phyloP scores from a whole-genome alignment of 352 stramenopile genomes.

The Plasmopara halstedii region DNA sequence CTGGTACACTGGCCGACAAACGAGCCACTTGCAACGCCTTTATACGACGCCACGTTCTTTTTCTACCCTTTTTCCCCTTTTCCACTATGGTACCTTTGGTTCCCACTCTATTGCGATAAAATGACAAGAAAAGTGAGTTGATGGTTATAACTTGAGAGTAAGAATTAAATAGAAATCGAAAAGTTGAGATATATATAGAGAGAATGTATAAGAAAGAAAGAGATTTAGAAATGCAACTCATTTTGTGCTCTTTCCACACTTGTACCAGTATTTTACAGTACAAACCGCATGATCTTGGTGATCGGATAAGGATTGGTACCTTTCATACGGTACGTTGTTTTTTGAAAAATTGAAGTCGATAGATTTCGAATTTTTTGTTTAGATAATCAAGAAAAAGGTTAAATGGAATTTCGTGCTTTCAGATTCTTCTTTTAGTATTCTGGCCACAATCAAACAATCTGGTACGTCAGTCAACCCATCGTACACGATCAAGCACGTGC shows the following conservation, averaged over 20 bases:
- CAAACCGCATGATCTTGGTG: not conserved
- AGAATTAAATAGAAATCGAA: no score
- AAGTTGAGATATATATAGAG: no score
- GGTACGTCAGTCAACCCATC: conserved; percentile 30
- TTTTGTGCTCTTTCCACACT: not conserved
- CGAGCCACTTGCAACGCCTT: conserved; percentile 1
- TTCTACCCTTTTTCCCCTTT: no score
- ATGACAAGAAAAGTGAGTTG: conserved; percentile 3
- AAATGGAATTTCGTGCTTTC: not conserved
- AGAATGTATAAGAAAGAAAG: not conserved
- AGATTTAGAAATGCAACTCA: not conserved
- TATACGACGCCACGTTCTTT: conserved; percentile 5
- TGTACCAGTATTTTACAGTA: not conserved
- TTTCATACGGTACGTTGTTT: not conserved
- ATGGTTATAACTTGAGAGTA: no score
- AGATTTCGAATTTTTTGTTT: no score
- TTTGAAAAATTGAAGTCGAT: conserved; percentile 5
- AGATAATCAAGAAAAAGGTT: no score
- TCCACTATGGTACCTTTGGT: conserved; percentile 14
- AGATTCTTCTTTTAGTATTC: conserved; percentile 13
- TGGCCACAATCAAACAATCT: conserved; percentile 33
- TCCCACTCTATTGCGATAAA: conserved; percentile 10
- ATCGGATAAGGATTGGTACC: conserved; percentile 2
- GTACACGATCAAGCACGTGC: conserved; percentile 23
- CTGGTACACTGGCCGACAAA: conserved; percentile 6